Evolutionary conservation across 1,139 yeast genomes (phyloP).

Genomic region (Lodderomyces pseudojiufengensis): DNA sequence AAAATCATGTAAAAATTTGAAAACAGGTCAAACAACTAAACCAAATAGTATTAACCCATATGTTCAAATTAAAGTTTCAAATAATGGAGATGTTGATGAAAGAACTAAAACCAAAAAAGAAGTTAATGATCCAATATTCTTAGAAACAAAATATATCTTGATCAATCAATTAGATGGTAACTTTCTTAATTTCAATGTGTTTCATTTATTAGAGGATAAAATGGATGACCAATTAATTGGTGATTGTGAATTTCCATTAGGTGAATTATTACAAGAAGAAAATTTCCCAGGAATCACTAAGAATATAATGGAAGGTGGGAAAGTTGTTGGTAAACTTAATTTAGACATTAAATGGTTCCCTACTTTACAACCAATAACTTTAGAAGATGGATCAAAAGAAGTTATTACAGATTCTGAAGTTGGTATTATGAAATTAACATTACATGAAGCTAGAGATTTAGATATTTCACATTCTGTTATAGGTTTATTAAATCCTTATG

Average conservation of each 20-base stretch:
- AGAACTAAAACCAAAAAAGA: conserved; percentile 56
- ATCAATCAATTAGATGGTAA: conserved; percentile 57
- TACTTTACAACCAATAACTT: conserved; percentile 41
- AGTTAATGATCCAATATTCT: conserved; percentile 57
- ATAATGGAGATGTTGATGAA: conserved; percentile 40
- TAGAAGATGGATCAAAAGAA: conserved; percentile 51
- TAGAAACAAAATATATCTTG: conserved; percentile 61
- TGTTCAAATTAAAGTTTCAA: conserved; percentile 46
- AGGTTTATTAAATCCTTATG: conserved; percentile 70
- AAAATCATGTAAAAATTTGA: conserved; percentile 49
- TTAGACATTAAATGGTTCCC: conserved; percentile 68
- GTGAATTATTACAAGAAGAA: conserved; percentile 56
- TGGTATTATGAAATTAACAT: conserved; percentile 67
- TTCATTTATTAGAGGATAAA: conserved; percentile 48
- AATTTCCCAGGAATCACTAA: conserved; percentile 29
- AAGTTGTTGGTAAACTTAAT: conserved; percentile 55
- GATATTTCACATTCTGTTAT: conserved; percentile 61
- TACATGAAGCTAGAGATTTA: conserved; percentile 70
- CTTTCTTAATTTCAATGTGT: conserved; percentile 49
- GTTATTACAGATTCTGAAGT: conserved; percentile 55
- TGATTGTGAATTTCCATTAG: conserved; percentile 51
- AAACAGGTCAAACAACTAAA: conserved; percentile 36
- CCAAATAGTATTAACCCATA: conserved; percentile 57
- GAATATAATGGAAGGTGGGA: conserved; percentile 48
- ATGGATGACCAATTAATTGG: conserved; percentile 58